phyloP scores from a whole-genome alignment of 148 eudicot genomes.

The Polygonum aviculare region DNA sequence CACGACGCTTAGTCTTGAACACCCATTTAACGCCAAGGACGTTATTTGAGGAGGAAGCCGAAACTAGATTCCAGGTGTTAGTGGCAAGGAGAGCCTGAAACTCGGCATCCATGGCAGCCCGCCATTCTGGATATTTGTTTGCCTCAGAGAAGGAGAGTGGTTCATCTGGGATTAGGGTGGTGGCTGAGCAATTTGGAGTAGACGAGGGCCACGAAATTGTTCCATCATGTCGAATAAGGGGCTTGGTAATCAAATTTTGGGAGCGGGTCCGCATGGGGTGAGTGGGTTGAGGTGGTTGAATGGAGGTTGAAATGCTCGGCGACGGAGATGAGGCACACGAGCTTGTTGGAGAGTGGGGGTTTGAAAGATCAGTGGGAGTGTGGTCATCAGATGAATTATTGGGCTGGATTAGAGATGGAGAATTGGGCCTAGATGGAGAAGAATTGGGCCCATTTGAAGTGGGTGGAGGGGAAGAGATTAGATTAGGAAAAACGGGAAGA shows the following conservation, averaged over 20 bases:
- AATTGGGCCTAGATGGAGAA: no score
- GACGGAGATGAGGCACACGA: no score
- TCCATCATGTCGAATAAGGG: not conserved
- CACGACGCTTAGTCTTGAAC: not conserved
- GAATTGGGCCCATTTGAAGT: not conserved
- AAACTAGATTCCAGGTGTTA: not conserved
- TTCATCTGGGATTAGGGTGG: not conserved
- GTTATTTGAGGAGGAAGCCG: not conserved
- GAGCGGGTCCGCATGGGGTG: not conserved
- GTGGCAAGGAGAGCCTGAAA: not conserved
- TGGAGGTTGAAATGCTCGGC: not conserved
- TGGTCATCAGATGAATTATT: not conserved
- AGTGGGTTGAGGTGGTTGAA: not conserved
- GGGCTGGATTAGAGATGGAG: no score
- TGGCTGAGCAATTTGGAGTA: not conserved
- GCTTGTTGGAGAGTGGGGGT: not conserved
- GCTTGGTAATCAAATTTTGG: not conserved
- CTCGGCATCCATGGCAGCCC: not conserved
- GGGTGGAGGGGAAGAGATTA: not conserved
- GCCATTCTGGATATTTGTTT: not conserved
- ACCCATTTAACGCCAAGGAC: not conserved
- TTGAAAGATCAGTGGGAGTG: not conserved
- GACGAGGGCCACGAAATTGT: not conserved
- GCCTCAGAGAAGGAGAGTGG: not conserved
- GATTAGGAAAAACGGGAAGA: not conserved